Evolutionary conservation across 140 eudicot species (phyloP).

Genomic region (Erigeron philadelphicus): DNA sequence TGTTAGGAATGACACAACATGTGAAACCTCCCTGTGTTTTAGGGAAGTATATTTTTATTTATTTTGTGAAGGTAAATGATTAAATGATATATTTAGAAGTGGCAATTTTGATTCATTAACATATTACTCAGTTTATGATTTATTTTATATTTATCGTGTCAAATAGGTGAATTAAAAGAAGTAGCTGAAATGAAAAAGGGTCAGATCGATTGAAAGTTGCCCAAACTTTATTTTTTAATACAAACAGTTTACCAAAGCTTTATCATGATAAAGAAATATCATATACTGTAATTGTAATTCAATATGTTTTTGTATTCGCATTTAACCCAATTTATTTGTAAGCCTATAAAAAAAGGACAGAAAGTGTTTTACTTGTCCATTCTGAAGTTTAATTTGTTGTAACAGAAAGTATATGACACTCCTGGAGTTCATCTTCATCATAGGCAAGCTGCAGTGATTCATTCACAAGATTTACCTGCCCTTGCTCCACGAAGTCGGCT

Average conservation of each 20-base stretch:
- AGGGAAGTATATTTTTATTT: neutral
- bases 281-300: too few species aligned
- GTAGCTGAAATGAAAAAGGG: too few species aligned
- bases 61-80: neutral
- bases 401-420: conserved; percentile 78
- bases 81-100: neutral
- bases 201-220: too few species aligned
- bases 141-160: neutral
- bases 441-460: conserved; percentile 92
- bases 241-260: too few species aligned
- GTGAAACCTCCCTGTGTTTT: neutral
- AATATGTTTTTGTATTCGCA: too few species aligned
- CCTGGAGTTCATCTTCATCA: conserved; percentile 99
- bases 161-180: too few species aligned
- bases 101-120: neutral
- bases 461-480: conserved; percentile 77
- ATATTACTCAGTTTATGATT: neutral
- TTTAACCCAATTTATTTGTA: too few species aligned
- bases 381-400: conserved; percentile 17
- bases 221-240: neutral
- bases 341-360: too few species aligned
- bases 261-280: too few species aligned
- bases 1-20: neutral
- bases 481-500: conserved; percentile 93
- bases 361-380: too few species aligned